Conservation (phyloP, 2,329 filamentous ascomycete species). For the Hypoxylon sp. region DNA sequence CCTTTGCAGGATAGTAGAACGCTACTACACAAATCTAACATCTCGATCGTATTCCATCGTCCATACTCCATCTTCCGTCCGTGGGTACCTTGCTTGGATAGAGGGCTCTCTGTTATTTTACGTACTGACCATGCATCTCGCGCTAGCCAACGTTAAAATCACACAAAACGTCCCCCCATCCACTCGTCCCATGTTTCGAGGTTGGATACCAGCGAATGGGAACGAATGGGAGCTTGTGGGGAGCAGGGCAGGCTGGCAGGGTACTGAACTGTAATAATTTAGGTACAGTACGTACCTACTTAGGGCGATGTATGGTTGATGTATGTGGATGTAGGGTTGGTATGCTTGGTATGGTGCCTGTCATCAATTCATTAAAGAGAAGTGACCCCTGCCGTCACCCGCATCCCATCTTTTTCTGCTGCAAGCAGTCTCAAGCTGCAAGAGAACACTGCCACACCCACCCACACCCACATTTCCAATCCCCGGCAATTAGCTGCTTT, state of each 20-base stretch:
- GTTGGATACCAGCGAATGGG: slow-evolving; percentile 40
- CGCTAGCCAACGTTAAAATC: slow-evolving; percentile 36
- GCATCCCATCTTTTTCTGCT: slow-evolving; percentile 36
- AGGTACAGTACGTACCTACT: slow-evolving; percentile 20
- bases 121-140: slow-evolving; percentile 27
- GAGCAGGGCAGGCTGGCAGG: slow-evolving; percentile 25
- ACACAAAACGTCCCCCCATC: slow-evolving; percentile 35
- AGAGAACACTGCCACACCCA: slow-evolving; percentile 41
- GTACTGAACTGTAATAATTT: slow-evolving; percentile 21
- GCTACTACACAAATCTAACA: slow-evolving; percentile 11
- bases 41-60: slow-evolving; percentile 21
- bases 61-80: slow-evolving; percentile 10
- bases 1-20: slow-evolving; percentile 6
- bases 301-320: slow-evolving; percentile 1
- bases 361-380: slow-evolving; percentile 40
- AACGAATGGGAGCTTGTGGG: slow-evolving; percentile 45
- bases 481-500: slow-evolving; percentile 46
- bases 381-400: slow-evolving; percentile 31
- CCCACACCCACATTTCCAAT: slow-evolving; percentile 20
- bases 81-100: not conserved
- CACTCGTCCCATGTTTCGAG: slow-evolving; percentile 40
- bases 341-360: slow-evolving; percentile 34
- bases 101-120: not conserved
- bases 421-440: slow-evolving; percentile 20
- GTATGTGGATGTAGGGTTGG: not conserved